These are phyloP conservation scores for Grosmannia clavigera DNA, from an alignment of 2,329 filamentous ascomycete species.

Conservation along the genomic window DNA sequence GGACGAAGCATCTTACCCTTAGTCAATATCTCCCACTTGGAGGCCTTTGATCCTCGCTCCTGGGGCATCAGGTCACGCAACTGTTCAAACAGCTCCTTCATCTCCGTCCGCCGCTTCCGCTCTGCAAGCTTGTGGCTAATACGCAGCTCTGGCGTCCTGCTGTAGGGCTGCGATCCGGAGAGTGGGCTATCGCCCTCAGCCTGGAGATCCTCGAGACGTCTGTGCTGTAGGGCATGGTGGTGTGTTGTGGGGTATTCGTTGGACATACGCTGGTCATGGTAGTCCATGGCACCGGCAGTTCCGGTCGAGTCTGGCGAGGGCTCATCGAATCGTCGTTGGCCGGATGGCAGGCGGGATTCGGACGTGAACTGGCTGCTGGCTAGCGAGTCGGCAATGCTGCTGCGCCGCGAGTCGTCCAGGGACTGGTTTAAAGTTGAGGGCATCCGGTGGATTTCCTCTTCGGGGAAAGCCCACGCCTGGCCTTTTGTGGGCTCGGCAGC, in stretches of 20 bases:
- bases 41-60: conserved; percentile 71
- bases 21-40: conserved; percentile 80
- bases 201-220: conserved; percentile 55
- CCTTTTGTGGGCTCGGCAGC: conserved; percentile 72
- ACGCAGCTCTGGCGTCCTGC: conserved; percentile 67
- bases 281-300: conserved; percentile 41
- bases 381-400: conserved; percentile 65
- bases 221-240: conserved; percentile 66
- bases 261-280: conserved; percentile 34
- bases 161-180: conserved; percentile 60
- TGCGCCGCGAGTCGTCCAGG: conserved; percentile 55
- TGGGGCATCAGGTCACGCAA: conserved; percentile 67
- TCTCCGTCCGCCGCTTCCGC: conserved; percentile 71
- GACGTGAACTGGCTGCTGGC: conserved; percentile 69
- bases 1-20: conserved; percentile 48
- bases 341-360: conserved; percentile 58
- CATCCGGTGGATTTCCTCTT: conserved; percentile 49
- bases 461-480: conserved; percentile 74
- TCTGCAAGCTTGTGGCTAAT: conserved; percentile 80
- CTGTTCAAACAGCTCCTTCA: conserved; percentile 80
- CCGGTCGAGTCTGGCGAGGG: conserved; percentile 53
- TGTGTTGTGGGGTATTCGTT: conserved; percentile 49
- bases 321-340: conserved; percentile 62
- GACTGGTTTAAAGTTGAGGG: conserved; percentile 33
- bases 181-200: conserved; percentile 41